A percentile compares a stretch with the other conserved stretches of the same genome.
phyloP scores from a whole-genome alignment of 2,329 filamentous ascomycete genomes.

The Orbilia ellipsospora region DNA sequence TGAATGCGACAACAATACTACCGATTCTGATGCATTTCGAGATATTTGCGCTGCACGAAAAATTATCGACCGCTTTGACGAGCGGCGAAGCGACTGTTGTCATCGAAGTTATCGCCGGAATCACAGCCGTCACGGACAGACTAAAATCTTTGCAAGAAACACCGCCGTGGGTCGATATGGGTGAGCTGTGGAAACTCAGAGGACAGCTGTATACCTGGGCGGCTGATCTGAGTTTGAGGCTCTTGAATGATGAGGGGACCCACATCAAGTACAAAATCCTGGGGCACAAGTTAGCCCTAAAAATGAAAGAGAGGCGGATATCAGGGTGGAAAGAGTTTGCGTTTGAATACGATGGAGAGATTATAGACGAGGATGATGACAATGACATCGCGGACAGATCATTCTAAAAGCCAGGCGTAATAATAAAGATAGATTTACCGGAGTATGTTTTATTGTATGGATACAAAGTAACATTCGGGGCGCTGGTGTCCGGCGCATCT shows the following conservation, averaged over 20 bases:
- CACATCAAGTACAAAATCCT: constrained; percentile 29
- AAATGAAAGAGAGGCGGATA: constrained; percentile 42
- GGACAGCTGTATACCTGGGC: constrained; percentile 58
- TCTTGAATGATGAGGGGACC: constrained; percentile 31
- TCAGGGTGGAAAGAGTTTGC: constrained; percentile 39
- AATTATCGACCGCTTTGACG: constrained; percentile 21
- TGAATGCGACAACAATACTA: constrained; percentile 52
- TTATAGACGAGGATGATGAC: constrained; percentile 18
- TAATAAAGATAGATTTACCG: background rate
- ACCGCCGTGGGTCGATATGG: constrained; percentile 57
- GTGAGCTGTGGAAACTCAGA: constrained; percentile 55
- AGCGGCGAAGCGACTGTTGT: constrained; percentile 17
- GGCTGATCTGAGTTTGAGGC: constrained; percentile 52
- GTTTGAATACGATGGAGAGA: constrained; percentile 18
- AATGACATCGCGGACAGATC: background rate
- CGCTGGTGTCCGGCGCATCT: too few species aligned
- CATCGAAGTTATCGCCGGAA: constrained; percentile 33
- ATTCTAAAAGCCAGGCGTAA: constrained; percentile 3
- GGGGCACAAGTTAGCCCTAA: constrained; percentile 35
- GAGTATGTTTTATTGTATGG: background rate
- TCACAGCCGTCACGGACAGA: constrained; percentile 53
- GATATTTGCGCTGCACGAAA: constrained; percentile 45
- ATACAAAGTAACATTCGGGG: too few species aligned
- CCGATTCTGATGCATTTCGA: constrained; percentile 54
- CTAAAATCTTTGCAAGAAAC: constrained; percentile 56